Evolutionary conservation across 2,329 filamentous ascomycete genomes (phyloP).

Genomic region (Sarocladium kiliense): DNA sequence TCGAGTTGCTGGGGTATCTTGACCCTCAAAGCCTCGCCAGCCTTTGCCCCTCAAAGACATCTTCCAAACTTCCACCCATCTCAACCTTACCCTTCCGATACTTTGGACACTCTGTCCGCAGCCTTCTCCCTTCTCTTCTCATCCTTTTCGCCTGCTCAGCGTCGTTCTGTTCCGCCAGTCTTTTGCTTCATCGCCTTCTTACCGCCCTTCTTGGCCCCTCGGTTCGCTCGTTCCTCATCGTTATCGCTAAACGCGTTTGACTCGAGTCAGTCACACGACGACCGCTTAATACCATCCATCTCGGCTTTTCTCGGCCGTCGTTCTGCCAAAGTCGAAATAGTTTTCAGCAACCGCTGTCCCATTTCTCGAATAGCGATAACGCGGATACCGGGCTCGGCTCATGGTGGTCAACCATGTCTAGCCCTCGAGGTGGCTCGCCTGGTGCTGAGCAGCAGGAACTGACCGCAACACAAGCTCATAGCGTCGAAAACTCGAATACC

Average conservation of each 20-base stretch:
- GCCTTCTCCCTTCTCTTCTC: not conserved
- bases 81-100: not conserved
- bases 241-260: not conserved
- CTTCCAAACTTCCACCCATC: not conserved
- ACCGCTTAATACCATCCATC: not conserved
- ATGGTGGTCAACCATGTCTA: constrained; percentile 1
- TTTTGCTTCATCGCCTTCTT: not conserved
- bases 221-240: not conserved
- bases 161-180: not conserved
- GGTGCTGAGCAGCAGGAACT: not conserved
- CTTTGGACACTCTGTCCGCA: not conserved
- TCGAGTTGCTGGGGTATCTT: not conserved
- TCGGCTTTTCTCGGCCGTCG: not conserved
- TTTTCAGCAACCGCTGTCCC: not conserved
- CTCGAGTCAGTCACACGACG: not conserved
- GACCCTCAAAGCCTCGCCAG: not conserved
- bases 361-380: not conserved
- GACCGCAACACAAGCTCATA: not conserved
- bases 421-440: constrained; percentile 8
- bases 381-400: not conserved
- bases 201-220: not conserved
- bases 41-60: not conserved
- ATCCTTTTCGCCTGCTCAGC: not conserved
- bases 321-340: no score
- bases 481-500: not conserved